Evolutionary conservation across 208 protist genomes (phyloP).

Genomic region (Leishmania tarentolae): DNA sequence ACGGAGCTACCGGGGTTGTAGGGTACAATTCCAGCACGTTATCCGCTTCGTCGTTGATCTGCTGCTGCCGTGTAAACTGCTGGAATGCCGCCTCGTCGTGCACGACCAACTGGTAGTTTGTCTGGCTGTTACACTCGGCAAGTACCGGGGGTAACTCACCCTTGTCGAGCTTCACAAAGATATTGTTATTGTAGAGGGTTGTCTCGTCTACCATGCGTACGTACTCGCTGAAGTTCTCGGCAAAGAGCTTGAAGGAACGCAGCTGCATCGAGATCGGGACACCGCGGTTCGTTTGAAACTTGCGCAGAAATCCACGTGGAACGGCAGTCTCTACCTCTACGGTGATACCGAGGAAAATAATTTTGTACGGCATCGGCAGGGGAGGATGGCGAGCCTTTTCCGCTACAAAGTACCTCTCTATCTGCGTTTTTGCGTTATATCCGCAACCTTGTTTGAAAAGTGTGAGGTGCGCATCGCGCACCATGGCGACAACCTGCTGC

Average conservation of each 20-base stretch:
- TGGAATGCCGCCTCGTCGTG: slow-evolving; percentile 71
- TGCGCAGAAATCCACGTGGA: slow-evolving; percentile 82
- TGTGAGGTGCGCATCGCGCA: slow-evolving; percentile 71
- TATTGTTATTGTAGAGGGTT: slow-evolving; percentile 89
- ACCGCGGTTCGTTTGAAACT: slow-evolving; percentile 76
- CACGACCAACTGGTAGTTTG: slow-evolving; percentile 37
- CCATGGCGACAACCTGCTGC: slow-evolving; percentile 76
- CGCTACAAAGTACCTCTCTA: slow-evolving; percentile 75
- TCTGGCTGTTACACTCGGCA: slow-evolving; percentile 48
- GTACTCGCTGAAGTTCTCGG: slow-evolving; percentile 81
- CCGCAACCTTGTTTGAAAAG: slow-evolving; percentile 73
- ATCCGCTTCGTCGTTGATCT: slow-evolving; percentile 69
- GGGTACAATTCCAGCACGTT: slow-evolving; percentile 69
- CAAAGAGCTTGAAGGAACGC: slow-evolving; percentile 87
- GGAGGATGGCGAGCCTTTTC: slow-evolving; percentile 35
- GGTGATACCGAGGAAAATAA: slow-evolving; percentile 82
- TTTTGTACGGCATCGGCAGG: slow-evolving; percentile 66
- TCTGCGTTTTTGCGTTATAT: slow-evolving; percentile 41
- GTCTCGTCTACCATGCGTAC: slow-evolving; percentile 57
- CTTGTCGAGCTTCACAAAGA: slow-evolving; percentile 79
- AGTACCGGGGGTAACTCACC: slow-evolving; percentile 81
- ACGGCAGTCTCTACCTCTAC: slow-evolving; percentile 88
- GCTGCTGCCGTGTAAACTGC: slow-evolving; percentile 65
- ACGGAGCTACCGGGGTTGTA: neutral
- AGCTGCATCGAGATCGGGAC: slow-evolving; percentile 83